A percentile compares a stretch with the other conserved stretches of the same genome.
Evolutionary conservation across 306 rosid species (phyloP).

Genomic region (Acmispon strigosus): DNA sequence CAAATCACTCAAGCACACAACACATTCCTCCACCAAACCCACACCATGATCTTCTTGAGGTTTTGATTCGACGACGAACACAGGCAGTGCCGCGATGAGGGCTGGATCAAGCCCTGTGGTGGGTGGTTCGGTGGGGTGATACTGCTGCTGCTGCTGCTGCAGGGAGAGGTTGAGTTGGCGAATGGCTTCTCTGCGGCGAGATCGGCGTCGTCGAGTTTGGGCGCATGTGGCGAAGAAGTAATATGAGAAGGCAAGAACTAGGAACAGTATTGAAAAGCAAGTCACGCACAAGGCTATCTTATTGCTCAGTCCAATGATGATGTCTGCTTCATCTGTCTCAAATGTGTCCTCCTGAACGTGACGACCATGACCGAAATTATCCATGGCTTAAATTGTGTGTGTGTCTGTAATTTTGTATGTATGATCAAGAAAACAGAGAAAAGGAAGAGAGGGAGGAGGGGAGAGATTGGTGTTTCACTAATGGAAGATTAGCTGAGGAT

Average conservation of each 20-base stretch:
- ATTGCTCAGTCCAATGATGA: not conserved
- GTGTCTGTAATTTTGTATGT: too few species aligned
- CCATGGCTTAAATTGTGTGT: too few species aligned
- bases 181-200: conserved; percentile 29
- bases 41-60: not conserved
- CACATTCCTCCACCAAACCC: conserved; percentile 3
- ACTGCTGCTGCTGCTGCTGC: not conserved
- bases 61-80: not conserved
- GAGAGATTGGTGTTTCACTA: too few species aligned
- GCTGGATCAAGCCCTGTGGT: conserved; percentile 36
- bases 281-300: conserved; percentile 14
- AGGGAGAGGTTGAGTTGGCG: conserved; percentile 16
- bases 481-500: too few species aligned
- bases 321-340: too few species aligned
- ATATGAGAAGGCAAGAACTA: conserved; percentile 31
- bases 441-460: too few species aligned
- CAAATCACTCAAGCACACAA: conserved; percentile 36
- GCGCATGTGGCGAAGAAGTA: conserved; percentile 38
- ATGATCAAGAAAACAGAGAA: too few species aligned
- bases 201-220: conserved; percentile 33
- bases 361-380: too few species aligned
- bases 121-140: conserved; percentile 9
- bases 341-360: too few species aligned
- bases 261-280: conserved; percentile 22
- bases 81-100: conserved; percentile 33